Evolutionary conservation across 768 basidiomycete genomes (phyloP).

Genomic region (Trametes meyenii): DNA sequence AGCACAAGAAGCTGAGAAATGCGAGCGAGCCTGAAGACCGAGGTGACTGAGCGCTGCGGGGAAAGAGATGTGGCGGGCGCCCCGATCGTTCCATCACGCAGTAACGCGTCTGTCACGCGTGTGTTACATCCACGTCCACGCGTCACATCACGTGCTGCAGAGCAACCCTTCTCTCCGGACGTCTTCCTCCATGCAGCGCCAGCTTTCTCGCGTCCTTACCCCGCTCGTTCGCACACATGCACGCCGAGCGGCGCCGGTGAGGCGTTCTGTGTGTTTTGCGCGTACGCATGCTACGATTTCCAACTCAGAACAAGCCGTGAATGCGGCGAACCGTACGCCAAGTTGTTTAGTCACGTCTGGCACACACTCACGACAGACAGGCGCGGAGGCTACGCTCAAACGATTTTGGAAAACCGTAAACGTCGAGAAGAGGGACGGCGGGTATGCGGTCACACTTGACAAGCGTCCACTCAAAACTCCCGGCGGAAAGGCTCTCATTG

Average conservation of each 20-base stretch:
- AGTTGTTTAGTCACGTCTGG: neutral
- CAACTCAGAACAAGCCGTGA: slow-evolving; percentile 29
- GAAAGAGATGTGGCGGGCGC: neutral
- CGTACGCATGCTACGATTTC: slow-evolving; percentile 20
- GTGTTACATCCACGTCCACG: slow-evolving; percentile 1
- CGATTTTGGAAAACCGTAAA: slow-evolving; percentile 96
- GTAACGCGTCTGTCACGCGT: slow-evolving; percentile 14
- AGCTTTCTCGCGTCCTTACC: slow-evolving; percentile 11
- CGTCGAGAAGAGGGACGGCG: slow-evolving; percentile 59
- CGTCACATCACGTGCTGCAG: slow-evolving; percentile 12
- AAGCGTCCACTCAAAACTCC: slow-evolving; percentile 87
- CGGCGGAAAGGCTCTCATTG: slow-evolving; percentile 68
- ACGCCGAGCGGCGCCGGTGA: neutral
- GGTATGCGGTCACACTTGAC: slow-evolving; percentile 74
- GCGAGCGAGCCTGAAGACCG: no score
- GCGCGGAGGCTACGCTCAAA: slow-evolving; percentile 82
- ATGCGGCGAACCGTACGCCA: slow-evolving; percentile 67
- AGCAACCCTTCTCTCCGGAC: slow-evolving; percentile 5
- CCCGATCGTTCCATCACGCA: slow-evolving; percentile 5
- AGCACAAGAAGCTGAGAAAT: neutral
- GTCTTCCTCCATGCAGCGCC: slow-evolving; percentile 16
- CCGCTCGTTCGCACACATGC: slow-evolving; percentile 10
- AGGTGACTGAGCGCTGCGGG: neutral
- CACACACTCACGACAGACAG: slow-evolving; percentile 41
- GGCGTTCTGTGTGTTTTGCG: neutral